phyloP scores from a whole-genome alignment of 805 yeast species.

The Yamadazyma sp. region DNA sequence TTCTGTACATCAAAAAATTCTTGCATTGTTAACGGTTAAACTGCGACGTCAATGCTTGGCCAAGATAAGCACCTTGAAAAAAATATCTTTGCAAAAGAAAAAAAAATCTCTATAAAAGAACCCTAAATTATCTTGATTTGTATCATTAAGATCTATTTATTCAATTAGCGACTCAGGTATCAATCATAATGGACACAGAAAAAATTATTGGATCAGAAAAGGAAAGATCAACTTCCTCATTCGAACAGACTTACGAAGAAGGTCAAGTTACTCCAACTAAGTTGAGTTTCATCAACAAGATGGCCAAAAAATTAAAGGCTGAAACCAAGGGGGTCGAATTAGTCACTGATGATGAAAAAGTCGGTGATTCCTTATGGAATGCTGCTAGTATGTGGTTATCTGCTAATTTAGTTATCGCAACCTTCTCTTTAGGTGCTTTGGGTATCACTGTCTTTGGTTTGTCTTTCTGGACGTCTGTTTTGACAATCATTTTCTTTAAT shows the following conservation, averaged over 20 bases:
- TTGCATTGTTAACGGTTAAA: too few relatives aligned
- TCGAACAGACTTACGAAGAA: slow-evolving; percentile 1
- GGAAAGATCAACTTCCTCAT: slow-evolving; percentile 2
- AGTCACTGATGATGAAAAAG: slow-evolving; percentile 72
- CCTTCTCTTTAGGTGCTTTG: slow-evolving; percentile 34
- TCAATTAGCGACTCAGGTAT: too few relatives aligned
- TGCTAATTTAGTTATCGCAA: slow-evolving; percentile 35
- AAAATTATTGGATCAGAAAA: neutral
- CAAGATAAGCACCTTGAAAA: too few relatives aligned
- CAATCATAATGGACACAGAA: slow-evolving; percentile 4
- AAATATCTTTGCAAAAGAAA: too few relatives aligned
- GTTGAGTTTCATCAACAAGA: slow-evolving; percentile 23
- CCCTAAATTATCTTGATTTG: too few relatives aligned
- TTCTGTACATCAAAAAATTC: too few relatives aligned
- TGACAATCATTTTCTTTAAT: slow-evolving; percentile 30
- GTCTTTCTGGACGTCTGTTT: slow-evolving; percentile 30
- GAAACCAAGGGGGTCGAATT: slow-evolving; percentile 72
- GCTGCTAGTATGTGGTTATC: slow-evolving; percentile 47
- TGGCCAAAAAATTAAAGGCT: slow-evolving; percentile 32
- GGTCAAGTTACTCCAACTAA: slow-evolving; percentile 8
- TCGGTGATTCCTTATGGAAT: slow-evolving; percentile 57
- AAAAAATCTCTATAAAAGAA: too few relatives aligned
- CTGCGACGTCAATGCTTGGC: too few relatives aligned
- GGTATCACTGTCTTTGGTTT: slow-evolving; percentile 31
- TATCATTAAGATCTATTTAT: too few relatives aligned